Evolutionary conservation across 345 rosid genomes (phyloP).

Genomic region (Punica granatum): DNA sequence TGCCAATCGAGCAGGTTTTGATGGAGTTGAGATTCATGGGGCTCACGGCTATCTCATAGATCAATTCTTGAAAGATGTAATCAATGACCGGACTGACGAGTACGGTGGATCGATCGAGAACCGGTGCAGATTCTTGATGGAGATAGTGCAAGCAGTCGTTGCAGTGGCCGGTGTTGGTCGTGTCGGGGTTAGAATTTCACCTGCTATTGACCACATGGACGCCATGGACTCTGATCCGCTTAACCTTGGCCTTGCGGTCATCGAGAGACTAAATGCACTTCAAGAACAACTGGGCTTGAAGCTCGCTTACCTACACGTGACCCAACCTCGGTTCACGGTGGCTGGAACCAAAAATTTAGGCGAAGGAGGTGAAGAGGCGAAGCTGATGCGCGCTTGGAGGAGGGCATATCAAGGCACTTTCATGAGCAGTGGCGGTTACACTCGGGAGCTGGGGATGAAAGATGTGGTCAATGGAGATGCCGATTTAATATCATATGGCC

Average conservation of each 20-base stretch:
- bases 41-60: conserved; percentile 15
- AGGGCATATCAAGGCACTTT: conserved; percentile 10
- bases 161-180: not conserved
- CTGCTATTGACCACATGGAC: not conserved
- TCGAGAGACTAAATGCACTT: conserved; percentile 1
- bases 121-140: conserved; percentile 9
- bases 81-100: conserved; percentile 9
- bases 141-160: conserved; percentile 3
- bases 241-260: not conserved
- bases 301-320: conserved; percentile 10
- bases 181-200: not conserved
- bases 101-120: conserved; percentile 11
- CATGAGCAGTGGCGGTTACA: conserved; percentile 6
- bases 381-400: conserved; percentile 8
- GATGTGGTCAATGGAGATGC: conserved; percentile 4
- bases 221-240: conserved; percentile 8
- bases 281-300: not conserved
- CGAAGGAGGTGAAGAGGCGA: not conserved
- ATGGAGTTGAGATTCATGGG: conserved; percentile 15
- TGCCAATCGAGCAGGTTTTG: conserved; percentile 29
- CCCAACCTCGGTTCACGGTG: not conserved
- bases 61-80: conserved; percentile 14
- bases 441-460: conserved; percentile 3
- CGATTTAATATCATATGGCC: conserved; percentile 5
- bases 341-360: not conserved